Base-by-base conservation (phyloP, 2,329 filamentous ascomycete species). In the Colletotrichum brevisporum region DNA sequence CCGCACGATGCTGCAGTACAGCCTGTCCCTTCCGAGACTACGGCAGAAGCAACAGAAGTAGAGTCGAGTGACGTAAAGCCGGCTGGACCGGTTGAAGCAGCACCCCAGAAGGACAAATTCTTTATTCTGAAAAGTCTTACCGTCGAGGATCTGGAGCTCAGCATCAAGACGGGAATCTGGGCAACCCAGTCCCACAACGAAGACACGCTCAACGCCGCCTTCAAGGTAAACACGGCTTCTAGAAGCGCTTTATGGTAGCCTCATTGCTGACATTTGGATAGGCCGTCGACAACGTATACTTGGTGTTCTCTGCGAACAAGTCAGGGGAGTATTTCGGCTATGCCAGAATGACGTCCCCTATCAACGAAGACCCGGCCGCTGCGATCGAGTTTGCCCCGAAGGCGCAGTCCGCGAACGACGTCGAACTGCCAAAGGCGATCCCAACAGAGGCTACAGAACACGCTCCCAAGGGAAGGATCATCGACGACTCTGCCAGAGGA, bases 241-340 rank as follows among this genome's bases (percentile, higher is more conserved):
- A 10, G 4, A 2, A 13, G 15, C 39, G 36, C n/a, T 12, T 41
- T 24, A 10, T 59, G 48, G 21, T 51, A 15, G 41, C n/a, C 53
- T 36, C 31, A 12, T 55, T 36, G 26, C 48, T 70, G 71, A 63
- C 21, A 55, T 60, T 63, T 13, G 36, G 68, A 57, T 70, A 97
- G 94, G 84, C 85, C 10, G 89, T 91, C 15, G 93, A 97, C 61
- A 93, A 92, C 75, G 95, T 98, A 1, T 98, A 95, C 76, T 85
- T 98, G 36, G 89, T 98, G 15, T 98, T 98, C 79, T 98, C 95
- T 1, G 95, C 95, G 13, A 98, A 98, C 80, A 98, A 98, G 76
- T 98, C 95, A 0, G 95, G 95, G 13, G 95, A 98, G 79, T 98
- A 98, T 77, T 98, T 96, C 81, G 95, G 95, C 21, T 98, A 97